Base-by-base conservation (phyloP, 2,329 filamentous ascomycete species). In the Aspergillus sergii region DNA sequence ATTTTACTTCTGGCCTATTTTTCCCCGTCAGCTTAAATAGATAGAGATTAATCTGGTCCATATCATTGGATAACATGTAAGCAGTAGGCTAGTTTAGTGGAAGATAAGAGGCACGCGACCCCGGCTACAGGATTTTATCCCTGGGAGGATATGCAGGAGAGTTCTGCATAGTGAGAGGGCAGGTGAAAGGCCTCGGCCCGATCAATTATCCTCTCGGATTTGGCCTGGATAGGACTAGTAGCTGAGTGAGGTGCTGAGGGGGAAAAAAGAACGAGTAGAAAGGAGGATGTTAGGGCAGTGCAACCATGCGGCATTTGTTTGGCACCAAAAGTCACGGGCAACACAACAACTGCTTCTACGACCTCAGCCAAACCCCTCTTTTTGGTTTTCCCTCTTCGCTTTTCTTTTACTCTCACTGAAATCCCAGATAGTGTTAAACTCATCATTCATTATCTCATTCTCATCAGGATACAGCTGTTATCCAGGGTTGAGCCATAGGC, bases 401-500 rank as follows among this genome's bases (percentile, higher is more conserved):
- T 23, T 32, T 51, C 46, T 30, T 50, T 19, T 30, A 50, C 48
- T 5, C 16, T n/a, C 28, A 7, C 28, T 19, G 7, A 51, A 32
- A 51, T 34, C 16, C n/a, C 48, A 21, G 19, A 30, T 19, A 7
- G 48, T 21, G 26, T 10, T 8, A 30, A 51, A 32, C 14, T 55
- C 51, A 28, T 55, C 34, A 39, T 41, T 55, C 51, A 55, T 55
- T 55, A 55, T 55, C 39, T 55, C 51, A 55, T 55, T 39, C 51
- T 55, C 51, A 55, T 55, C 32, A 55, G 41, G 51, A 55, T 55
- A 23, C 19, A 55, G 10, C 51, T 36, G 32, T 16, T 34, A 23
- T 55, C 51, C 11, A 32, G 16, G 26, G 9, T 32, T 51, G 9
- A 30, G 28, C 14, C 19, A n/a, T 51, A 12, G 11, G 4, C 14